Conservation (phyloP, 352 stramenopile species). For the Thalassiosira livingstoniorum region DNA sequence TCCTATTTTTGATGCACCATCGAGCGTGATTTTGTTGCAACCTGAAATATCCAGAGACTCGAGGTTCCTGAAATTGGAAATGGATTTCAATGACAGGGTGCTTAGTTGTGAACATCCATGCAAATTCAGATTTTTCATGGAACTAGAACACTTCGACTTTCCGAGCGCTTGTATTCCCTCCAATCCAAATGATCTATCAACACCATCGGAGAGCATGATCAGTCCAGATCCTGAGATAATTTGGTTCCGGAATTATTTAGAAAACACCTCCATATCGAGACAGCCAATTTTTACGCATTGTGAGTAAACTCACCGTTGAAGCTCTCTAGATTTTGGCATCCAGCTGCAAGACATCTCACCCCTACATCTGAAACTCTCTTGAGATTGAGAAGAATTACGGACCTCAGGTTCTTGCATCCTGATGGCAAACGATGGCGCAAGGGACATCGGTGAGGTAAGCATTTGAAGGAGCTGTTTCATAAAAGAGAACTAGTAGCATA, state of each 20-base stretch:
- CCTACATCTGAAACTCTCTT: slow-evolving; percentile 84
- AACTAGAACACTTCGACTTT: slow-evolving; percentile 55
- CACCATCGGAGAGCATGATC: slow-evolving; percentile 92
- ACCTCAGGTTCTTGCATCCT: slow-evolving; percentile 83
- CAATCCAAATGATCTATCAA: slow-evolving; percentile 90
- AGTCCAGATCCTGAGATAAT: slow-evolving; percentile 81
- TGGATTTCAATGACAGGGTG: slow-evolving; percentile 87
- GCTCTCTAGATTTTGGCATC: slow-evolving; percentile 66
- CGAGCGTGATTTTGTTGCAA: slow-evolving; percentile 88
- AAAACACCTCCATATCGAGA: too few relatives aligned
- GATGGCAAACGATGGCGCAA: neutral
- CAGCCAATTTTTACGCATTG: too few relatives aligned
- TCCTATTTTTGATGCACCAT: slow-evolving; percentile 82
- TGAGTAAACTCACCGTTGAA: slow-evolving; percentile 73
- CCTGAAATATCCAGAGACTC: slow-evolving; percentile 86
- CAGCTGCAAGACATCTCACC: slow-evolving; percentile 68
- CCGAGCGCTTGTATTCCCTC: slow-evolving; percentile 91
- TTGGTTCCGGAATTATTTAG: too few relatives aligned
- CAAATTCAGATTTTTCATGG: slow-evolving; percentile 76
- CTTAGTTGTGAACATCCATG: slow-evolving; percentile 88
- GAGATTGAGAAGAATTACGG: slow-evolving; percentile 85
- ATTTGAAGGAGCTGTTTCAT: neutral
- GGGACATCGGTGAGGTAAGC: neutral
- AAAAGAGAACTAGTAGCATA: neutral
- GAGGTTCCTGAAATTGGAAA: slow-evolving; percentile 85